phyloP scores from a whole-genome alignment of 2,329 filamentous ascomycete genomes.

The Colletotrichum truncatum region DNA sequence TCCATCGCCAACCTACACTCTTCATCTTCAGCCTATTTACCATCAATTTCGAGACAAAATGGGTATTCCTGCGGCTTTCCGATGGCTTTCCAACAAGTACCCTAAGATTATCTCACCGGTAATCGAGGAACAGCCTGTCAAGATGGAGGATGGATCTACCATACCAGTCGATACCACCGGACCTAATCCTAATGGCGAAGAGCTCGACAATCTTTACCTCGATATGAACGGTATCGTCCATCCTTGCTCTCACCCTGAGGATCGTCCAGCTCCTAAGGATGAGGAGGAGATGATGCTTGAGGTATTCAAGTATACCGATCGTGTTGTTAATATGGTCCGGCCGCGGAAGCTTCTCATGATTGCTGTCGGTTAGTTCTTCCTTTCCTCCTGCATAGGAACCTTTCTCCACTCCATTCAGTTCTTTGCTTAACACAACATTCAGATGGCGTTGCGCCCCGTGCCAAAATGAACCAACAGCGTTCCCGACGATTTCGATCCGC shows the following conservation, averaged over 20 bases:
- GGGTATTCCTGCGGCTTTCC: constrained; percentile 95
- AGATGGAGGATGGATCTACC: constrained; percentile 80
- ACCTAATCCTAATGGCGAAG: constrained; percentile 95
- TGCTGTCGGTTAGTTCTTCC: constrained; percentile 77
- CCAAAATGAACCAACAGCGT: constrained; percentile 99
- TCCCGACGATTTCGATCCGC: constrained; percentile 94
- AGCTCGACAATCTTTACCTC: constrained; percentile 96
- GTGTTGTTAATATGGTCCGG: constrained; percentile 98
- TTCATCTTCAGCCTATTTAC: neutral
- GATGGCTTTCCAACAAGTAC: constrained; percentile 97
- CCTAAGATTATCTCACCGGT: constrained; percentile 96
- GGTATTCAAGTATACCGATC: constrained; percentile 98
- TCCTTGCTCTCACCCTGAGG: constrained; percentile 97
- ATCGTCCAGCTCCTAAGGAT: constrained; percentile 87
- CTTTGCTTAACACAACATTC: no score
- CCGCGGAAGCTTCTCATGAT: constrained; percentile 97
- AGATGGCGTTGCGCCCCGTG: constrained; percentile 97
- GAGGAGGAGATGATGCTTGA: constrained; percentile 99
- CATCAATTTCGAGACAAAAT: constrained; percentile 56
- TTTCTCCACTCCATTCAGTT: constrained; percentile 13
- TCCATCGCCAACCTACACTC: neutral
- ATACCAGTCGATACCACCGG: constrained; percentile 87
- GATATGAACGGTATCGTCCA: constrained; percentile 99
- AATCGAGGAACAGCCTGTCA: constrained; percentile 83
- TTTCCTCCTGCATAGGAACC: constrained; percentile 30